These are phyloP conservation scores for Paecilomyces formosus DNA, from an alignment of 2,329 filamentous ascomycete species.

Conservation along the genomic window DNA sequence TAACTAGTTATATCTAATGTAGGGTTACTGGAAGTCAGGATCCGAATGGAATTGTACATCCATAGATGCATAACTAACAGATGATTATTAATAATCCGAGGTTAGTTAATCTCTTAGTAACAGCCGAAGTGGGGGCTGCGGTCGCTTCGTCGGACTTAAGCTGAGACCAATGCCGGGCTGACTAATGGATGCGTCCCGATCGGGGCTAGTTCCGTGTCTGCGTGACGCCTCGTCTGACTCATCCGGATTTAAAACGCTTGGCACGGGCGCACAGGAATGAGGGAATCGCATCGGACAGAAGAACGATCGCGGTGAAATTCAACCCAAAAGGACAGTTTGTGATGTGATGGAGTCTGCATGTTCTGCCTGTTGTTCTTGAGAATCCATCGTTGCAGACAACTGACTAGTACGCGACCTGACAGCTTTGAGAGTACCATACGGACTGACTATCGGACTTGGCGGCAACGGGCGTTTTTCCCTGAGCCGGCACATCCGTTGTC, in stretches of 20 bases:
- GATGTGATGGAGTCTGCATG: background rate
- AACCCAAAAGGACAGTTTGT: background rate
- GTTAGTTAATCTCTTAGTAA: too few species aligned
- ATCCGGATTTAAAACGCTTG: background rate
- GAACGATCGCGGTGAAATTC: too few species aligned
- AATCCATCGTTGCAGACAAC: too few species aligned
- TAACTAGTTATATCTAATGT: too few species aligned
- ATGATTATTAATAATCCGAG: too few species aligned
- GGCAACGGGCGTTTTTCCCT: too few species aligned
- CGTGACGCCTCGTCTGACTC: background rate
- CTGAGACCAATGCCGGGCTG: background rate
- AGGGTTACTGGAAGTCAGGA: background rate
- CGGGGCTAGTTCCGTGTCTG: background rate
- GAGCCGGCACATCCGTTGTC: background rate
- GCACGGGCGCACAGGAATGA: background rate
- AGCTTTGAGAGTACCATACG: too few species aligned
- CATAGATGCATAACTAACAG: too few species aligned
- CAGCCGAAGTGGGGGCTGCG: background rate
- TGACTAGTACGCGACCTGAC: too few species aligned
- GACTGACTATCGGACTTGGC: background rate
- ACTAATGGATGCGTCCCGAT: background rate
- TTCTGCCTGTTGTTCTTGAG: too few species aligned
- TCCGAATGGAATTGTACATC: too few species aligned
- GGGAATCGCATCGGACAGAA: too few species aligned
- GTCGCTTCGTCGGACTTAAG: background rate